Percentiles rank a stretch among this genome's conserved stretches.
Conservation (phyloP, 345 rosid genomes). For the Salix udensis region DNA sequence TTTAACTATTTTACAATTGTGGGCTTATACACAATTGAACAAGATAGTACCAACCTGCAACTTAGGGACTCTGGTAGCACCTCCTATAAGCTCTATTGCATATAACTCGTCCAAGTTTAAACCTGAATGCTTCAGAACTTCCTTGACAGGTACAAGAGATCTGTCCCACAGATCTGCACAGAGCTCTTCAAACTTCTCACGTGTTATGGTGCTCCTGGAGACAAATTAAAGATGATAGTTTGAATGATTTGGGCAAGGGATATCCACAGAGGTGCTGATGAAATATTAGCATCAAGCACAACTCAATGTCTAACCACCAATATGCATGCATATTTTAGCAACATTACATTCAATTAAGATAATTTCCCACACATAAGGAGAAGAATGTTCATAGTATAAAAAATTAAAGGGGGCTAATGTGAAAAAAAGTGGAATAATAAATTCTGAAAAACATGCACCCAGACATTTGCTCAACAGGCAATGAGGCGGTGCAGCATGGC, state of each 20-base stretch:
- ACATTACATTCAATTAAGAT: neutral
- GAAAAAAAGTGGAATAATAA: neutral
- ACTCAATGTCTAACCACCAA: neutral
- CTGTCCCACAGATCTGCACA: constrained; percentile 92
- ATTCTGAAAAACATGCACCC: constrained; percentile 3
- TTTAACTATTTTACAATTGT: neutral
- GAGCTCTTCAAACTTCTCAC: constrained; percentile 96
- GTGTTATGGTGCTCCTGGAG: constrained; percentile 85
- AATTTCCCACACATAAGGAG: neutral
- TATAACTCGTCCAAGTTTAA: constrained; percentile 65
- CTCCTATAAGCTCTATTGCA: constrained; percentile 96
- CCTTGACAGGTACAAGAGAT: constrained; percentile 73
- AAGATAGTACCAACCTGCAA: constrained; percentile 65
- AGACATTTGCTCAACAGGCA: neutral
- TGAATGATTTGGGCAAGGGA: neutral
- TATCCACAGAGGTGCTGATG: neutral
- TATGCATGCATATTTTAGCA: neutral
- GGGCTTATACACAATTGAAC: neutral
- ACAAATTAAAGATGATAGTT: neutral
- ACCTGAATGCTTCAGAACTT: constrained; percentile 74
- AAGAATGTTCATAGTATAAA: neutral
- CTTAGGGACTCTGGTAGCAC: constrained; percentile 98
- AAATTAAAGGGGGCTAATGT: neutral
- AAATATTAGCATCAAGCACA: neutral
- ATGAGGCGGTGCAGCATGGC: neutral